phyloP scores from a whole-genome alignment of 495 filamentous ascomycete species.

The Penicillium bialowiezense region DNA sequence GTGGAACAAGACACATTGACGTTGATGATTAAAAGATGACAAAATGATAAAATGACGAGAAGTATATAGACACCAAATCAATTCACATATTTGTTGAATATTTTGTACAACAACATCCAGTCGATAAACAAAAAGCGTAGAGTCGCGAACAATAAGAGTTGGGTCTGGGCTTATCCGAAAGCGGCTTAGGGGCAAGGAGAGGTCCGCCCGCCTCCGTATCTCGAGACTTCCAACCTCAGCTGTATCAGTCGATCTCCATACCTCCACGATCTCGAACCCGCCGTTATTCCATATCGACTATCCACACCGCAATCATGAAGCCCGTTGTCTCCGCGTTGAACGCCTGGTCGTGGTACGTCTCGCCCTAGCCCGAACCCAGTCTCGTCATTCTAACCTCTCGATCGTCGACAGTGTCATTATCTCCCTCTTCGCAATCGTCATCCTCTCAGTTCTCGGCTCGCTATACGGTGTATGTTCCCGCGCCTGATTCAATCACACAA shows the following conservation, averaged over 20 bases:
- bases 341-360: slow-evolving; percentile 82
- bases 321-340: slow-evolving; percentile 84
- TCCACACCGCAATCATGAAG: slow-evolving; percentile 86
- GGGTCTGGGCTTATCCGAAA: slow-evolving; percentile 24
- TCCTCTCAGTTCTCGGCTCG: slow-evolving; percentile 77
- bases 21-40: background rate
- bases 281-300: background rate
- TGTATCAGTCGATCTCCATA: background rate
- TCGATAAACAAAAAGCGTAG: too few species aligned
- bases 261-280: background rate
- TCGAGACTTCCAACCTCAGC: slow-evolving; percentile 17
- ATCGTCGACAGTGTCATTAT: slow-evolving; percentile 67
- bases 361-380: slow-evolving; percentile 6
- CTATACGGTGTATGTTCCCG: slow-evolving; percentile 62
- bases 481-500: background rate
- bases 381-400: slow-evolving; percentile 12
- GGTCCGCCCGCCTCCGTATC: slow-evolving; percentile 33
- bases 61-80: too few species aligned
- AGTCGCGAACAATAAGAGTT: background rate
- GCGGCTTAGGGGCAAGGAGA: slow-evolving; percentile 29
- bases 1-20: slow-evolving; percentile 65
- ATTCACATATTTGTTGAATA: too few species aligned
- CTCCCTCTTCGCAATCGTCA: slow-evolving; percentile 82
- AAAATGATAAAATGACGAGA: background rate
- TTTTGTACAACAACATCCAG: too few species aligned